Evolutionary conservation across 805 yeast genomes (phyloP).

Genomic region (Myxozyma neotropica): DNA sequence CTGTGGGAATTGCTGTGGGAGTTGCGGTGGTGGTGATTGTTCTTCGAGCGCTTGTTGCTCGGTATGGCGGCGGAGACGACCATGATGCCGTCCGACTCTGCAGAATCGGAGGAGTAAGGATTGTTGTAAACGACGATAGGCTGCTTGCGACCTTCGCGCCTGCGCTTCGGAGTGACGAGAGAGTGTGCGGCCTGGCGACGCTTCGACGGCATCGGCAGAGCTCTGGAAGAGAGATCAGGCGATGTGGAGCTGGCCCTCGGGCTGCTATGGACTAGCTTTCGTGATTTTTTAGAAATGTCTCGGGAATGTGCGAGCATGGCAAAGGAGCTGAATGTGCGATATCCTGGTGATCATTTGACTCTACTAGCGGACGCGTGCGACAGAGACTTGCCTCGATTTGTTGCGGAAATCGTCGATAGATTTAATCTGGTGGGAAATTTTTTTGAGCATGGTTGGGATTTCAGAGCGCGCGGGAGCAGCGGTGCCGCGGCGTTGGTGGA

Average conservation of each 20-base stretch:
- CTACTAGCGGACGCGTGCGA: background rate
- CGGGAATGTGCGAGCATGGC: conserved; percentile 9
- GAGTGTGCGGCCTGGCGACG: conserved; percentile 1
- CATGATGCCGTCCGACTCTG: conserved; percentile 8
- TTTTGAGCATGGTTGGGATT: conserved; percentile 23
- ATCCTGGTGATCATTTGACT: conserved; percentile 29
- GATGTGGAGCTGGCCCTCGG: conserved; percentile 2
- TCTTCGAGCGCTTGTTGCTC: background rate
- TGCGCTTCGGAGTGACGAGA: conserved; percentile 5
- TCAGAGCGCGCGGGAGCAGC: conserved; percentile 7
- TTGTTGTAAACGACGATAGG: conserved; percentile 22
- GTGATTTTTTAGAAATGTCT: conserved; percentile 4
- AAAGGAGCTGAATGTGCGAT: background rate
- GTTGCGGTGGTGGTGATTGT: conserved; percentile 12
- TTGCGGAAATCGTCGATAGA: background rate
- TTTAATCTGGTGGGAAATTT: conserved; percentile 10
- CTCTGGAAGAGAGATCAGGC: conserved; percentile 1
- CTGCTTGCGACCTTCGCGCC: conserved; percentile 15
- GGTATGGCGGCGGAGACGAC: background rate
- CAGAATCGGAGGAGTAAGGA: conserved; percentile 26
- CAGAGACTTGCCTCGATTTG: background rate
- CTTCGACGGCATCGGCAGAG: conserved; percentile 8
- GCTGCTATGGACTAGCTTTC: background rate
- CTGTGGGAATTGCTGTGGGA: background rate
- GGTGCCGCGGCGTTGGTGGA: background rate